Conservation (phyloP, 176 grass and related monocot genomes). For the Phoenix dactylifera region DNA sequence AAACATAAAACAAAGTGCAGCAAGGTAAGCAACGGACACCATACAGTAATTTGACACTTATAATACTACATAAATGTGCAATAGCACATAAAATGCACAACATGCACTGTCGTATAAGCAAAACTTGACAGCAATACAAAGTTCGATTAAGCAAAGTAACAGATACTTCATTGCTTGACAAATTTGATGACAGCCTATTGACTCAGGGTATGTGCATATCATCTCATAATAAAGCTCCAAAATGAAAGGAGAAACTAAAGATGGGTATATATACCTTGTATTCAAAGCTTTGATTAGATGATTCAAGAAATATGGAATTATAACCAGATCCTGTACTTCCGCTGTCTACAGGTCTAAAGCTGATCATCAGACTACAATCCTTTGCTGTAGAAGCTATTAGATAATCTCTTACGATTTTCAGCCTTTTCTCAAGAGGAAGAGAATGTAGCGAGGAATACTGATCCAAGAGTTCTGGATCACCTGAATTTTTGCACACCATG, state of each 20-base stretch:
- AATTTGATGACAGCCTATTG: too few species aligned
- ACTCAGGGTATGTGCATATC: too few species aligned
- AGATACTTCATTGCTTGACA: too few species aligned
- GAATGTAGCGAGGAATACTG: constrained; percentile 59
- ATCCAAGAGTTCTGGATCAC: constrained; percentile 36
- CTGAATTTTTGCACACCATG: constrained; percentile 45
- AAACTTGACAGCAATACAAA: too few species aligned
- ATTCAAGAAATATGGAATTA: constrained; percentile 57
- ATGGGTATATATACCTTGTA: constrained; percentile 61
- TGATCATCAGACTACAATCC: constrained; percentile 90
- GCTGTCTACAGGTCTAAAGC: constrained; percentile 48
- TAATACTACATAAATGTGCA: too few species aligned
- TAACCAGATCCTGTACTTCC: constrained; percentile 26
- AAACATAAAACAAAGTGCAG: too few species aligned
- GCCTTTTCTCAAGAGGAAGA: constrained; percentile 47
- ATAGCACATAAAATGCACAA: too few species aligned
- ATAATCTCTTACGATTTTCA: constrained; percentile 64
- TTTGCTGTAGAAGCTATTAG: constrained; percentile 76
- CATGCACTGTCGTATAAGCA: too few species aligned
- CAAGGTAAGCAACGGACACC: too few species aligned
- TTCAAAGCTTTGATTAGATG: constrained; percentile 53
- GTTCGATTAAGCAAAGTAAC: too few species aligned
- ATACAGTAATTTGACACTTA: too few species aligned
- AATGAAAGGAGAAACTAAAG: background rate
- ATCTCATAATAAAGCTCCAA: too few species aligned